These are phyloP conservation scores for Chaetomium cochliodes DNA, from an alignment of 495 filamentous ascomycete genomes.

Conservation along the genomic window DNA sequence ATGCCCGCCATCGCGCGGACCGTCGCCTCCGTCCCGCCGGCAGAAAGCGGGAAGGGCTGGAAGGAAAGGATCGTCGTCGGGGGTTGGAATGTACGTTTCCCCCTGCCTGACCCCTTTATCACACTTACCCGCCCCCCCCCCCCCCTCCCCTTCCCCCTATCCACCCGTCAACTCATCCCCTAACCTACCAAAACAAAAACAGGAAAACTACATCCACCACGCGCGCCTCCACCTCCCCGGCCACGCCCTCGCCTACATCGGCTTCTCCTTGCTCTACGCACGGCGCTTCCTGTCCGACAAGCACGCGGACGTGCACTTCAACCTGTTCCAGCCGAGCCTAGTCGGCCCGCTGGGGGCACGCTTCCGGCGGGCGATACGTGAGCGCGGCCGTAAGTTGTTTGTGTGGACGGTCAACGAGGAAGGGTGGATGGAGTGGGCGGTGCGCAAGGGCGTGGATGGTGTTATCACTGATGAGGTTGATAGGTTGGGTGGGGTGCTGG, in stretches of 20 bases:
- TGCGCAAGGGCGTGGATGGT: slow-evolving; percentile 50
- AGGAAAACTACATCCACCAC: slow-evolving; percentile 61
- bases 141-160: no score
- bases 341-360: slow-evolving; percentile 59
- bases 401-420: slow-evolving; percentile 85
- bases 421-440: slow-evolving; percentile 40
- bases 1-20: slow-evolving; percentile 63
- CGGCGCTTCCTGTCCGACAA: slow-evolving; percentile 58
- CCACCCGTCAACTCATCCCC: not conserved
- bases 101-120: not conserved
- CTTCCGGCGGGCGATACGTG: slow-evolving; percentile 62
- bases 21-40: slow-evolving; percentile 52
- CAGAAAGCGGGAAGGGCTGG: slow-evolving; percentile 55
- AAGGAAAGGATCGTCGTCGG: slow-evolving; percentile 70
- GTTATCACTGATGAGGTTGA: slow-evolving; percentile 59
- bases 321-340: slow-evolving; percentile 65
- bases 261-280: slow-evolving; percentile 66
- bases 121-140: no score
- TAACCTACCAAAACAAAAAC: slow-evolving; percentile 5
- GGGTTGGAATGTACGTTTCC: slow-evolving; percentile 64
- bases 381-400: slow-evolving; percentile 58
- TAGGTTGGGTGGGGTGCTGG: slow-evolving; percentile 45
- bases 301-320: slow-evolving; percentile 65
- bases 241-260: slow-evolving; percentile 70
- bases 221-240: slow-evolving; percentile 60